Conservation (phyloP, 495 filamentous ascomycete species). For the Neurospora hispaniola region DNA sequence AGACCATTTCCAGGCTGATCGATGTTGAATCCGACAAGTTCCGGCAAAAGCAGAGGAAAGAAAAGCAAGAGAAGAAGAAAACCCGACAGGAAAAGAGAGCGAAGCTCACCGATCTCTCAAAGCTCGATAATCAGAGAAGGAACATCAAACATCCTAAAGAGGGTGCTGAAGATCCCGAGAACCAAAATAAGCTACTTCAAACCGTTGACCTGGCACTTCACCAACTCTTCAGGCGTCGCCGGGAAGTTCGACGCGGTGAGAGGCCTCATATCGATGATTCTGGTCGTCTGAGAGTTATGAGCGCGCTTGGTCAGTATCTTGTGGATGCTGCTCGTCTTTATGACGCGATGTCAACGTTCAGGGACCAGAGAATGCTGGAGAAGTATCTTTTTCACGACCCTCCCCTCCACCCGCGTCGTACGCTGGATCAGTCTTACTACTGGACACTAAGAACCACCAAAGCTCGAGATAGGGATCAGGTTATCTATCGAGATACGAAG, state of each 20-base stretch:
- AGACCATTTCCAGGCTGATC: conserved; percentile 12
- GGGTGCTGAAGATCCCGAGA: neutral
- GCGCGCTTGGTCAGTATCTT: conserved; percentile 23
- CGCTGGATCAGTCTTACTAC: conserved; percentile 61
- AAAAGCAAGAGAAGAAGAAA: neutral
- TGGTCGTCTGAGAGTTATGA: conserved; percentile 21
- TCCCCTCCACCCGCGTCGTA: conserved; percentile 56
- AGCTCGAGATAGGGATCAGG: conserved; percentile 54
- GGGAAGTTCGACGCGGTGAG: neutral
- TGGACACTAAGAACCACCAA: conserved; percentile 50
- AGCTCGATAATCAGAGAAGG: neutral
- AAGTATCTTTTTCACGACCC: conserved; percentile 44
- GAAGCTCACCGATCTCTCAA: neutral
- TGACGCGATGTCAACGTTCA: conserved; percentile 30
- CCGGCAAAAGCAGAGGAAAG: neutral
- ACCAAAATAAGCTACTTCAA: neutral
- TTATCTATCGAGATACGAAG: conserved; percentile 43
- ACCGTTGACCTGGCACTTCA: neutral
- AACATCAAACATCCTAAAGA: neutral
- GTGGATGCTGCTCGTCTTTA: conserved; percentile 27
- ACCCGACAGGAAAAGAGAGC: neutral
- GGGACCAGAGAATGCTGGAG: conserved; percentile 50
- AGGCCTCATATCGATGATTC: conserved; percentile 4
- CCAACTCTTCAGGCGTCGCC: neutral
- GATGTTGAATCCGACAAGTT: conserved; percentile 6